Evolutionary conservation across 2,329 filamentous ascomycete species (phyloP).

Genomic region (Xylariomycetidae sp.): DNA sequence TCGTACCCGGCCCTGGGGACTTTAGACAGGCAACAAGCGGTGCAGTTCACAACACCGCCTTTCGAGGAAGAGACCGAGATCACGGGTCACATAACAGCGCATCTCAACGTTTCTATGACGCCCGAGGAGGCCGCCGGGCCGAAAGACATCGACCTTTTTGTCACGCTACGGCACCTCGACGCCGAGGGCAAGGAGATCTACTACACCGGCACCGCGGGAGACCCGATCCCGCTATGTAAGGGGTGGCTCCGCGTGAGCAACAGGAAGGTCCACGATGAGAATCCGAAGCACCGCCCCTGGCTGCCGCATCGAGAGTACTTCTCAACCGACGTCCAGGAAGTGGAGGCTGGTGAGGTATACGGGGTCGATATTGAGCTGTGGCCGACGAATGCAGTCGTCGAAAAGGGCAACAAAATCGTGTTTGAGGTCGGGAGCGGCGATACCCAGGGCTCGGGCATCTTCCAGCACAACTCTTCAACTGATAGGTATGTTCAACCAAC

Average conservation of each 20-base stretch:
- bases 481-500: constrained; percentile 33
- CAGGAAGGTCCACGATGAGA: constrained; percentile 46
- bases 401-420: constrained; percentile 40
- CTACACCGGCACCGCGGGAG: constrained; percentile 63
- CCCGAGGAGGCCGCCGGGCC: constrained; percentile 40
- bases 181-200: constrained; percentile 51
- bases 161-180: constrained; percentile 57
- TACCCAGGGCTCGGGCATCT: constrained; percentile 48
- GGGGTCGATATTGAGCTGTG: constrained; percentile 59
- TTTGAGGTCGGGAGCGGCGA: constrained; percentile 44
- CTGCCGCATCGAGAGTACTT: constrained; percentile 57
- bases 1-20: constrained; percentile 57
- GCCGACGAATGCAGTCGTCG: constrained; percentile 57
- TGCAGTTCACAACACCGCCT: constrained; percentile 53
- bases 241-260: constrained; percentile 59
- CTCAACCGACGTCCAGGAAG: constrained; percentile 49
- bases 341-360: constrained; percentile 53
- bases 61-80: constrained; percentile 64
- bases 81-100: constrained; percentile 62
- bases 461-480: constrained; percentile 37
- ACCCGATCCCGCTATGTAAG: constrained; percentile 58
- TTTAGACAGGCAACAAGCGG: constrained; percentile 44
- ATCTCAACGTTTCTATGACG: constrained; percentile 59
- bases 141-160: constrained; percentile 58
- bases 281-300: constrained; percentile 48